Percentiles rank a stretch among this genome's conserved stretches.
phyloP scores from a whole-genome alignment of 768 basidiomycete genomes.

The Suillus sp. region DNA sequence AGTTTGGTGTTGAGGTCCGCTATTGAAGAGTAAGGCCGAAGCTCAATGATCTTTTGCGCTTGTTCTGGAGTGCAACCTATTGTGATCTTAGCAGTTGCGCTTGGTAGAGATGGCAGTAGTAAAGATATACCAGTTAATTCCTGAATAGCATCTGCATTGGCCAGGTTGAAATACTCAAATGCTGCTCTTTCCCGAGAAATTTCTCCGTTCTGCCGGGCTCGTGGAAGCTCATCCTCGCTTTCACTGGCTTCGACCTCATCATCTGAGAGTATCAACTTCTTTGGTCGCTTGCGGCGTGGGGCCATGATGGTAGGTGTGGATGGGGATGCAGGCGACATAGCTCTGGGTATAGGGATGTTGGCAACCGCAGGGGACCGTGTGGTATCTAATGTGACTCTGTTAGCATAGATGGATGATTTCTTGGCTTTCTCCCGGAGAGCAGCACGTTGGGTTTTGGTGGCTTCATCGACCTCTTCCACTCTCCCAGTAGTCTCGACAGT shows the following conservation, averaged over 20 bases:
- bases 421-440: constrained; percentile 76
- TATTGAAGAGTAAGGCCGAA: constrained; percentile 79
- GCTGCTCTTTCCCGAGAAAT: constrained; percentile 51
- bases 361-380: constrained; percentile 36
- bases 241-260: constrained; percentile 58
- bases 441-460: constrained; percentile 63
- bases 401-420: constrained; percentile 81
- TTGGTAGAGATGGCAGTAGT: not conserved
- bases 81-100: constrained; percentile 12
- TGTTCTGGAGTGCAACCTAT: constrained; percentile 81
- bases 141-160: constrained; percentile 63
- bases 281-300: constrained; percentile 53
- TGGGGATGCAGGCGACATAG: constrained; percentile 42
- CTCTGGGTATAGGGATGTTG: constrained; percentile 39
- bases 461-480: constrained; percentile 74
- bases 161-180: constrained; percentile 69
- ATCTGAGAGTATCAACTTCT: constrained; percentile 68
- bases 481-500: constrained; percentile 51
- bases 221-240: constrained; percentile 45
- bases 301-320: constrained; percentile 41
- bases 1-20: constrained; percentile 78
- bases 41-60: constrained; percentile 72
- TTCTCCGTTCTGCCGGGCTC: constrained; percentile 35
- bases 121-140: constrained; percentile 67
- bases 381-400: constrained; percentile 53